A percentile compares a stretch with the other conserved stretches of the same genome.
phyloP scores from a whole-genome alignment of 352 stramenopile genomes.

The Phytophthora pistaciae region DNA sequence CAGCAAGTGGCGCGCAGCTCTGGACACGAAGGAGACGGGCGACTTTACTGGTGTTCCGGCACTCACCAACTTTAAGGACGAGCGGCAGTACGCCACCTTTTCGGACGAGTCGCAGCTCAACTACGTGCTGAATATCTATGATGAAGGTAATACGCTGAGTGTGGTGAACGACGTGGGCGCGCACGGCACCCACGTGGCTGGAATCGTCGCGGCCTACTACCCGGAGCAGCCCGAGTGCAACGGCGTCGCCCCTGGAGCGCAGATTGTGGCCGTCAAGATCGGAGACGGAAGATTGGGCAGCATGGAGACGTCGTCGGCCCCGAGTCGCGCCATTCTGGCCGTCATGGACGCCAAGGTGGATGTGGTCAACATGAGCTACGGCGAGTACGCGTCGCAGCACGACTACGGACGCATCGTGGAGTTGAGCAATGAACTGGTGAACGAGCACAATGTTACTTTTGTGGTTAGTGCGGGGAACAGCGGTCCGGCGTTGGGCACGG shows the following conservation, averaged over 20 bases:
- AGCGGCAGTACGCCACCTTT: constrained; percentile 89
- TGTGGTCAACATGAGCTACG: constrained; percentile 98
- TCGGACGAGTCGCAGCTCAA: constrained; percentile 94
- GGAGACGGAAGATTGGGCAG: constrained; percentile 93
- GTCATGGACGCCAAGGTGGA: constrained; percentile 92
- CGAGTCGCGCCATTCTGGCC: constrained; percentile 93
- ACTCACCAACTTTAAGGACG: constrained; percentile 83
- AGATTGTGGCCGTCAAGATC: constrained; percentile 96
- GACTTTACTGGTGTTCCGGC: constrained; percentile 78
- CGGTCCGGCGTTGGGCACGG: constrained; percentile 94
- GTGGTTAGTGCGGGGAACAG: constrained; percentile 96
- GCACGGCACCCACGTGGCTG: constrained; percentile 97
- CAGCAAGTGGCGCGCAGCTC: constrained; percentile 76
- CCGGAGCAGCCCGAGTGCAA: constrained; percentile 88
- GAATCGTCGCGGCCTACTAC: constrained; percentile 94
- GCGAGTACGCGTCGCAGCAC: constrained; percentile 92
- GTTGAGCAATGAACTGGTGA: constrained; percentile 91
- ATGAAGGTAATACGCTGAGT: constrained; percentile 92
- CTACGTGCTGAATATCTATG: constrained; percentile 96
- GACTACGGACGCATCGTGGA: constrained; percentile 92
- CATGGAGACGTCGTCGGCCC: constrained; percentile 94
- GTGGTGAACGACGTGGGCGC: constrained; percentile 94
- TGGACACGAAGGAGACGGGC: constrained; percentile 88
- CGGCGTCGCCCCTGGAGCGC: constrained; percentile 93
- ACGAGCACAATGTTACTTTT: constrained; percentile 94